Evolutionary conservation across 1,284 basidiomycete genomes (phyloP).

Genomic region (Flammula alnicola): DNA sequence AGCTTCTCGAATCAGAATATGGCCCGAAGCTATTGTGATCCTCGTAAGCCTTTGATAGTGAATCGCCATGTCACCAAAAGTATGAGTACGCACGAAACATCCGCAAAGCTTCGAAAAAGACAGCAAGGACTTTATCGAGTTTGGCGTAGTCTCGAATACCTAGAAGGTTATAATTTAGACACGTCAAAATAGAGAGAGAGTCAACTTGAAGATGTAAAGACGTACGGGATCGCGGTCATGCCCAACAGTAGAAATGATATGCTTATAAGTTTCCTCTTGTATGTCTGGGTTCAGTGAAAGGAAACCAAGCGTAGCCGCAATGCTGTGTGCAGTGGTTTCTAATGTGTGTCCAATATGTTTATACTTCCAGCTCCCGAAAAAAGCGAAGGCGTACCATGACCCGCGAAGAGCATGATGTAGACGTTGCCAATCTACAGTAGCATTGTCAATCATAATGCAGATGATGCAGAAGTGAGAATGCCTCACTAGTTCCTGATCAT

Average conservation of each 20-base stretch:
- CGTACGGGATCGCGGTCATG: constrained; percentile 45
- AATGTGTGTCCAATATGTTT: background rate
- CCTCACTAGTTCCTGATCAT: constrained; percentile 53
- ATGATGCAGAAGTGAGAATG: background rate
- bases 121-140: constrained; percentile 49
- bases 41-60: too few relatives aligned
- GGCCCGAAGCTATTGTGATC: constrained; percentile 32
- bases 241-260: constrained; percentile 48
- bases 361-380: constrained; percentile 25
- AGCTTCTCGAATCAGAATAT: constrained; percentile 35
- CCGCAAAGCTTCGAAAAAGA: constrained; percentile 50
- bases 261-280: constrained; percentile 51
- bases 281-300: constrained; percentile 47
- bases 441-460: background rate
- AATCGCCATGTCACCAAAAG: background rate
- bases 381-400: constrained; percentile 47
- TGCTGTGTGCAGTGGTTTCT: constrained; percentile 57
- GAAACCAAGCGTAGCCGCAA: constrained; percentile 52
- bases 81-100: constrained; percentile 46
- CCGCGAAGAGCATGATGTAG: constrained; percentile 57
- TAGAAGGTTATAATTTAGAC: too few relatives aligned
- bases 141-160: constrained; percentile 23
- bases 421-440: constrained; percentile 56
- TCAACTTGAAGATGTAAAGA: background rate
- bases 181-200: background rate